Conservation (phyloP, 75 land plant genomes). For the Picea sitchensis region DNA sequence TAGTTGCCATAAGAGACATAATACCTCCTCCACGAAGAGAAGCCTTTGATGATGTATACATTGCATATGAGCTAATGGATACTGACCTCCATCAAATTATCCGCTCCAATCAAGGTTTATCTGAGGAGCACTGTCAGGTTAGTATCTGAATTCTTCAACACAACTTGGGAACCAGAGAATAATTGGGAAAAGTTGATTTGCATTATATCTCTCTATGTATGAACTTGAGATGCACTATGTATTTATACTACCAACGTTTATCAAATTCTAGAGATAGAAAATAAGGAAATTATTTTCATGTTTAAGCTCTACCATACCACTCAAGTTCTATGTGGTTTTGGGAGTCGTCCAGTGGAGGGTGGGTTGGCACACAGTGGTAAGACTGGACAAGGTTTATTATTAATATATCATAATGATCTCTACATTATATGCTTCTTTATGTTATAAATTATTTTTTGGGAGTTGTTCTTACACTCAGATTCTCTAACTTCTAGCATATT, state of each 20-base stretch:
- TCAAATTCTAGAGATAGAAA: background rate
- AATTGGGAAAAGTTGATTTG: background rate
- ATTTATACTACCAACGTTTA: background rate
- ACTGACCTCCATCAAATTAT: slow-evolving; percentile 63
- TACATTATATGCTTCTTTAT: background rate
- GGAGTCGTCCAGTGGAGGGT: no score
- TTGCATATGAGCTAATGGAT: slow-evolving; percentile 59
- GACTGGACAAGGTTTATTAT: no score
- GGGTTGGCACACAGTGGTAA: no score
- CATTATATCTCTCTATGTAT: background rate
- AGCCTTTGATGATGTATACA: slow-evolving; percentile 57
- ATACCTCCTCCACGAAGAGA: slow-evolving; percentile 49
- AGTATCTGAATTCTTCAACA: slow-evolving; percentile 9
- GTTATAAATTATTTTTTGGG: background rate
- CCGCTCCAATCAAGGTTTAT: slow-evolving; percentile 55
- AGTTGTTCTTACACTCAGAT: background rate
- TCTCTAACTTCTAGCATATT: background rate
- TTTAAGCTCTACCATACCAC: background rate
- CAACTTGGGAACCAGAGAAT: background rate
- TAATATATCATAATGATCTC: background rate
- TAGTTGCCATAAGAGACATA: slow-evolving; percentile 59
- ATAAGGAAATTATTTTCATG: background rate
- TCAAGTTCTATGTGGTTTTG: background rate
- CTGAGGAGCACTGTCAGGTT: slow-evolving; percentile 74
- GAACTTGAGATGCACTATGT: background rate